Evolutionary conservation across 2,329 filamentous ascomycete species (phyloP).

Genomic region (Decorospora gaudefroyi): DNA sequence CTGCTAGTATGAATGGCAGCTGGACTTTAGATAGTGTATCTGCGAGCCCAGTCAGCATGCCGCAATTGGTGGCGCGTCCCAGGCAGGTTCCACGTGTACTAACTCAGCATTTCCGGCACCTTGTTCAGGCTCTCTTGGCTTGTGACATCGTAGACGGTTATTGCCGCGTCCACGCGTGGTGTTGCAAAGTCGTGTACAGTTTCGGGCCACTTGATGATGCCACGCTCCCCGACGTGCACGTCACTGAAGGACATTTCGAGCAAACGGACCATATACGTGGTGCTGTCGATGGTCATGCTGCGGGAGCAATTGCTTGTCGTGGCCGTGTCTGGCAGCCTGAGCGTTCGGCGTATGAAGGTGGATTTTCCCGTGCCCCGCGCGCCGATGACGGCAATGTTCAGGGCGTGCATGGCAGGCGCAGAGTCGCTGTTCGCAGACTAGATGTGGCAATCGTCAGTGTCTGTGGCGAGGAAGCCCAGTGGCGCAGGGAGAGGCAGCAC

Average conservation of each 20-base stretch:
- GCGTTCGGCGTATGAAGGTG: constrained; percentile 61
- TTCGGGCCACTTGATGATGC: constrained; percentile 62
- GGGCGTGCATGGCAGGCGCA: constrained; percentile 52
- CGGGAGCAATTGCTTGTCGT: constrained; percentile 53
- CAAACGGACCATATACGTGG: constrained; percentile 61
- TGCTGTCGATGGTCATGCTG: constrained; percentile 62
- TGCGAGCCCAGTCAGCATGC: constrained; percentile 49
- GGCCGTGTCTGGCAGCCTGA: constrained; percentile 57
- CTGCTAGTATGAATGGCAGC: constrained; percentile 79
- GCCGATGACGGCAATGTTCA: constrained; percentile 64
- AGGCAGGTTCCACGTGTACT: constrained; percentile 48
- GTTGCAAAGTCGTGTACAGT: constrained; percentile 66
- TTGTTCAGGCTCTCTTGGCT: constrained; percentile 74
- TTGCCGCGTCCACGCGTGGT: constrained; percentile 77
- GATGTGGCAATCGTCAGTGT: constrained; percentile 25
- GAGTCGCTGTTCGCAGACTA: constrained; percentile 39
- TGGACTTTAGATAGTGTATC: constrained; percentile 73
- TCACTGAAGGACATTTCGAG: constrained; percentile 61
- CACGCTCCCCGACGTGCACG: constrained; percentile 56
- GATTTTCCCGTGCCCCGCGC: constrained; percentile 61
- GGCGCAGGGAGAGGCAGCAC: constrained; percentile 19
- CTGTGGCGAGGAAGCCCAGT: neutral
- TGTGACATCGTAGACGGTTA: constrained; percentile 87
- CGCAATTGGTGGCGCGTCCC: constrained; percentile 2
- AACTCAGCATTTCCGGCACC: constrained; percentile 77